Evolutionary conservation across 2,329 filamentous ascomycete species (phyloP), one percentile per base, ranked within the genome.

Genomic region (Ophiocordyceps camponoti-leonardi): DNA sequence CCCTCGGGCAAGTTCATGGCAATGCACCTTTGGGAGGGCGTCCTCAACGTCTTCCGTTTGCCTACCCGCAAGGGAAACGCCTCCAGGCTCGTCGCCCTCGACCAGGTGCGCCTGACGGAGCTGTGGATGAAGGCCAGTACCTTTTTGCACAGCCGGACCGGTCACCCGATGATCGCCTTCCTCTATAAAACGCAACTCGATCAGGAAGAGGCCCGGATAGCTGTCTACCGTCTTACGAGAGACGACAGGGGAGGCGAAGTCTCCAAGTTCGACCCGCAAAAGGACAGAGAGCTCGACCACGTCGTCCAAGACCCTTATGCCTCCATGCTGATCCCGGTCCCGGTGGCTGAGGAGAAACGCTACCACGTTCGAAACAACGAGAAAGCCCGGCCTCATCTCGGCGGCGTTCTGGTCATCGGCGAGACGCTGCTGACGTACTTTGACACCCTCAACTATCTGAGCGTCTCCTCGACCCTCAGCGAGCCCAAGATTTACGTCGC

Each of bases 401-500:
- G 83, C 14, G 85, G 85, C 6, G 62, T 88, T 4, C 68, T 92
- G 40, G 75, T 88, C 2, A 71, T 90, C 8, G 83, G 84, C 19
- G 84, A 88, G 63, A 93, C 85, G 0, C 79, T 80, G 2, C 74
- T 98, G 48, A 77, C 81, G 10, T 96, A 96, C 59, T 80, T 92
- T 48, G 84, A 94, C 55, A 84, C 86, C 49, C 72, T 83, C 31
- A 84, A 72, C 19, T 80, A 81, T 50, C 73, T 78, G 31, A 72
- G 72, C 13, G 72, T 86, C 13, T 75, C 79, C 18, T 72, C 79
- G 10, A 66, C 71, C 0, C 64, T 95, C 2, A 69, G 77, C 1
- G 79, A 90, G 47, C 76, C 87, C 1, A 86, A 83, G 3, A 81
- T 94, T 33, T 96, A 93, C 53, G 82, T 92, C n/a, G 79, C 86